These are phyloP conservation scores for Malus asiatica DNA, from an alignment of 306 rosid genomes.

Conservation along the genomic window DNA sequence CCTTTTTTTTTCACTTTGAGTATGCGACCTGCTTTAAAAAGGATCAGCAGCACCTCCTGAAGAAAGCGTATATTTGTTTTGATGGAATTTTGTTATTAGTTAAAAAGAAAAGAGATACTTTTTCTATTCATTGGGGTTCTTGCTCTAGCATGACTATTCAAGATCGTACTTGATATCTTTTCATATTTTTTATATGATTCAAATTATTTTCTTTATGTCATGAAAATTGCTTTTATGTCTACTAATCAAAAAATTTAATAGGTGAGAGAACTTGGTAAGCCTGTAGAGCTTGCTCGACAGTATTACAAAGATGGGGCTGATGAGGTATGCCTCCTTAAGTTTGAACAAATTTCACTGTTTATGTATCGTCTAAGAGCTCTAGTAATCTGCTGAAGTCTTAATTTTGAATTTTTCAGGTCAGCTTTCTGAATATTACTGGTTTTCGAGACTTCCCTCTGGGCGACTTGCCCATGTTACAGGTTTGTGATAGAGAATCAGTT, in stretches of 20 bases:
- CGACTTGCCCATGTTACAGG: conserved; percentile 97
- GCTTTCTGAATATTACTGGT: conserved; percentile 88
- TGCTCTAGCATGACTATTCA: neutral
- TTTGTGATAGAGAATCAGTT: conserved; percentile 18
- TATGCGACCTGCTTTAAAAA: neutral
- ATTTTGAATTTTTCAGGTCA: conserved; percentile 51
- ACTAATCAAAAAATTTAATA: conserved; percentile 19
- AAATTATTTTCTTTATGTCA: neutral
- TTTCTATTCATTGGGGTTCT: neutral
- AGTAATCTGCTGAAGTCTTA: conserved; percentile 14
- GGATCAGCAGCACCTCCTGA: neutral
- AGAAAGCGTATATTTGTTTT: neutral
- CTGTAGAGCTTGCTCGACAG: conserved; percentile 92
- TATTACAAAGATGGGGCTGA: conserved; percentile 94
- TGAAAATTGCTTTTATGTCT: conserved; percentile 6
- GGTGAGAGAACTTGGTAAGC: conserved; percentile 97
- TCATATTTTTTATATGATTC: neutral
- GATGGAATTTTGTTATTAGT: neutral
- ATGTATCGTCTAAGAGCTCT: neutral
- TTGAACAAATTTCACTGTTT: conserved; percentile 12
- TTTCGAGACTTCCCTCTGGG: conserved; percentile 97
- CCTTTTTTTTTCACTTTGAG: neutral
- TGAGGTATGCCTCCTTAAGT: conserved; percentile 51
- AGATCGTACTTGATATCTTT: neutral
- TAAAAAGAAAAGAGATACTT: neutral